A percentile compares a stretch with the other conserved stretches of the same genome.
Conservation (phyloP, 2,329 filamentous ascomycete species). For the Trichoderma atroviride region DNA sequence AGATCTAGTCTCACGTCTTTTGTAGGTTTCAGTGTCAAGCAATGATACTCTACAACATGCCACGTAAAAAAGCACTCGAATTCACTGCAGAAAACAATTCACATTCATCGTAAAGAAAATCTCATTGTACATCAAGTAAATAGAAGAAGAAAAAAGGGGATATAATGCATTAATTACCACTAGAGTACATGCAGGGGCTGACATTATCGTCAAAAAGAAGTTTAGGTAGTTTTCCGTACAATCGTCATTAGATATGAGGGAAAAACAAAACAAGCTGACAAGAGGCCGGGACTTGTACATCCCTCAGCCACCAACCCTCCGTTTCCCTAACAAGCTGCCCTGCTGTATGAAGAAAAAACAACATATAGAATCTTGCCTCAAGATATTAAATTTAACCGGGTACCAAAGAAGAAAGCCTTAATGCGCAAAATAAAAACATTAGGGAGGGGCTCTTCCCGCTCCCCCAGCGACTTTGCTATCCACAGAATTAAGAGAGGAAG, state of each 20-base stretch:
- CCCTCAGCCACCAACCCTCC: neutral
- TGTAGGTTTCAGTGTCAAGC: neutral
- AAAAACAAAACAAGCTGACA: conserved; percentile 1
- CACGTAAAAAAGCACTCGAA: neutral
- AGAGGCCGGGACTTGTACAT: neutral
- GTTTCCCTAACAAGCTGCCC: conserved; percentile 13
- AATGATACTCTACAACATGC: neutral
- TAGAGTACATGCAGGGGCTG: conserved; percentile 25
- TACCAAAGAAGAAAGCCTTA: conserved; percentile 14
- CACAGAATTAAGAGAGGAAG: conserved; percentile 37
- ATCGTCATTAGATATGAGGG: conserved; percentile 17
- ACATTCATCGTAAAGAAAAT: neutral
- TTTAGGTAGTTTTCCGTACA: conserved; percentile 20
- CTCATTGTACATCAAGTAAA: neutral
- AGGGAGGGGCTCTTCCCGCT: neutral
- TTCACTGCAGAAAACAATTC: neutral
- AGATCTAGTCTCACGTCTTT: neutral
- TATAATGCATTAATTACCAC: conserved; percentile 26
- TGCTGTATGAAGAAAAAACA: conserved; percentile 21
- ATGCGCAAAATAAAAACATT: conserved; percentile 8
- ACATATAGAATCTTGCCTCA: conserved; percentile 15
- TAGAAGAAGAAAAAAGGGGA: conserved; percentile 1
- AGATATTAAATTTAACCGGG: conserved; percentile 22
- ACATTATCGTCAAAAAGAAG: conserved; percentile 24
- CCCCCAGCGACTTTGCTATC: neutral